These are phyloP conservation scores for Colletotrichum tabaci DNA, from an alignment of 2,329 filamentous ascomycete species.

Conservation along the genomic window DNA sequence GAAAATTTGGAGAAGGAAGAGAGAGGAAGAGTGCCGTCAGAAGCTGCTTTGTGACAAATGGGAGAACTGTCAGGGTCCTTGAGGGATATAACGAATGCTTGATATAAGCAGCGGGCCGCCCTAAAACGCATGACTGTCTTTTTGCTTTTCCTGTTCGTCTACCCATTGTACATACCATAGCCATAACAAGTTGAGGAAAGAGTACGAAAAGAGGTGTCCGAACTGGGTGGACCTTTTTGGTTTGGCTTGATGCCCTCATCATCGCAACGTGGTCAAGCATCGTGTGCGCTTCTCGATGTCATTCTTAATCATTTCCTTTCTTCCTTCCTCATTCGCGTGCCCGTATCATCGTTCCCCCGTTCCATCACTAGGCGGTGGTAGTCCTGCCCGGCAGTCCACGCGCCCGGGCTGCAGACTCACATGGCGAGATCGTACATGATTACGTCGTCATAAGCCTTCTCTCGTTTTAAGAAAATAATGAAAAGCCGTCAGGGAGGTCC, in stretches of 20 bases:
- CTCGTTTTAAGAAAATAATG: slow-evolving; percentile 24
- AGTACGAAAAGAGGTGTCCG: neutral
- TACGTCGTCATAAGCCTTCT: slow-evolving; percentile 28
- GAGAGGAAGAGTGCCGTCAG: neutral
- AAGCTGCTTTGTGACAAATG: neutral
- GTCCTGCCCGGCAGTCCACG: slow-evolving; percentile 14
- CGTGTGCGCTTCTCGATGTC: slow-evolving; percentile 2
- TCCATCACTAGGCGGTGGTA: slow-evolving; percentile 7
- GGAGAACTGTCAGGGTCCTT: neutral
- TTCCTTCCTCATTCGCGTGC: slow-evolving; percentile 20
- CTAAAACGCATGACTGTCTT: slow-evolving; percentile 13
- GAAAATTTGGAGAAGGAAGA: neutral
- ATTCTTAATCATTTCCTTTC: slow-evolving; percentile 10
- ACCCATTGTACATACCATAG: slow-evolving; percentile 33
- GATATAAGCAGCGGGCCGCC: slow-evolving; percentile 22
- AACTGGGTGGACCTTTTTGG: neutral
- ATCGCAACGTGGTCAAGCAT: neutral
- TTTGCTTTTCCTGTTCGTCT: slow-evolving; percentile 38
- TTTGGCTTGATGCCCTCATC: neutral
- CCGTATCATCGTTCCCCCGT: slow-evolving; percentile 29
- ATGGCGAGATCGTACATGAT: slow-evolving; percentile 14
- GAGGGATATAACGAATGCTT: neutral
- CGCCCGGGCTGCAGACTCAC: neutral
- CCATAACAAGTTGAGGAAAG: slow-evolving; percentile 9
- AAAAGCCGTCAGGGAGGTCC: slow-evolving; percentile 4